Evolutionary conservation across 495 filamentous ascomycete genomes (phyloP).

Genomic region (Opeltia flavorubescens): DNA sequence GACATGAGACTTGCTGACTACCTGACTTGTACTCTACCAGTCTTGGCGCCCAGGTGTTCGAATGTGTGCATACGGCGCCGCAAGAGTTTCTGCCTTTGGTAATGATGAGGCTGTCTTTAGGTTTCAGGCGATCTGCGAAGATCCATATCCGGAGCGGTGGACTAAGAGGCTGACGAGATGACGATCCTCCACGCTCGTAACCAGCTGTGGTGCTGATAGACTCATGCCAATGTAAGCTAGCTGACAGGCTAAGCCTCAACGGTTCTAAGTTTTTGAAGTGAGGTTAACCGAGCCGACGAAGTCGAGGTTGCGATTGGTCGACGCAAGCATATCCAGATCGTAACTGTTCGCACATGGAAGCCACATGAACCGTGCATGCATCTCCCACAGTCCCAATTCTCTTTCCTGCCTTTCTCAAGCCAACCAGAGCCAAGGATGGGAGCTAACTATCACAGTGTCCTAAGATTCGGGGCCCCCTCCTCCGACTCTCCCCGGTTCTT

Average conservation of each 20-base stretch:
- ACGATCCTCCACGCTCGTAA: neutral
- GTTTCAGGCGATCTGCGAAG: neutral
- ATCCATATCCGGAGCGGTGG: neutral
- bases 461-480: neutral
- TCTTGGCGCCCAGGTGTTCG: neutral
- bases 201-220: neutral
- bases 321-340: neutral
- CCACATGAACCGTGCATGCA: neutral
- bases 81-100: neutral
- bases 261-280: neutral
- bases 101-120: neutral
- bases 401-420: neutral
- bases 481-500: neutral
- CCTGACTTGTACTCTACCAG: neutral
- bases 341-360: neutral
- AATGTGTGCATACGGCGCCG: too few species aligned
- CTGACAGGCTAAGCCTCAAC: neutral
- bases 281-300: neutral
- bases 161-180: neutral
- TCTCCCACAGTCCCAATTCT: neutral
- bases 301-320: neutral
- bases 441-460: too few species aligned
- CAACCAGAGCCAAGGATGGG: neutral
- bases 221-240: neutral
- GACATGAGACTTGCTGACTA: neutral